These are phyloP conservation scores for Globisporangium nagaii DNA, from an alignment of 352 stramenopile species.

Conservation along the genomic window DNA sequence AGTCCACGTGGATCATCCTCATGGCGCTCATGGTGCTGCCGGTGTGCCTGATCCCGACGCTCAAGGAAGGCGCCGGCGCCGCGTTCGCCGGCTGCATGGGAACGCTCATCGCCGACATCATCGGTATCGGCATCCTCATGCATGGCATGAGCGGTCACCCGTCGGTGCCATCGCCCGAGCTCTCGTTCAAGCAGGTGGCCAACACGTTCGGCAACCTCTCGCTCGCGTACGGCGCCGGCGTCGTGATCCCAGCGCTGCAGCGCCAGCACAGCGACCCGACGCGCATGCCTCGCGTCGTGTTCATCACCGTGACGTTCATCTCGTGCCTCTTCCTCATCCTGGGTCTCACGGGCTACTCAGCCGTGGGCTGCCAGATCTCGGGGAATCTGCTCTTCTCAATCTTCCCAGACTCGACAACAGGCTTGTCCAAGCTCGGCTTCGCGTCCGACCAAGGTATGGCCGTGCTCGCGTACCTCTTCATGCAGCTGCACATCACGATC, in stretches of 20 bases:
- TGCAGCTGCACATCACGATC: conserved; percentile 22
- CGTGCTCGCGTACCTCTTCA: conserved; percentile 17
- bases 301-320: conserved; percentile 36
- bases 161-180: conserved; percentile 7
- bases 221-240: conserved; percentile 21
- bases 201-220: conserved; percentile 22
- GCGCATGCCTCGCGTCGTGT: conserved; percentile 24
- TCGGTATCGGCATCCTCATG: conserved; percentile 15
- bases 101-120: conserved; percentile 22
- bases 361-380: conserved; percentile 46
- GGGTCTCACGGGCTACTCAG: conserved; percentile 30
- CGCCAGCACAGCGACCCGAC: conserved; percentile 20
- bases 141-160: conserved; percentile 18
- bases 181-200: conserved; percentile 18
- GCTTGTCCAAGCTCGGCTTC: conserved; percentile 23
- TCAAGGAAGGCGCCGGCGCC: conserved; percentile 21
- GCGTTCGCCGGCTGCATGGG: conserved; percentile 21
- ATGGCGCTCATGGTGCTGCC: conserved; percentile 20
- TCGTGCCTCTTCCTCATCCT: conserved; percentile 41
- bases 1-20: conserved; percentile 21
- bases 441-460: conserved; percentile 18
- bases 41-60: conserved; percentile 19
- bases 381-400: conserved; percentile 19
- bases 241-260: conserved; percentile 23
- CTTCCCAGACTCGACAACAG: conserved; percentile 7